Evolutionary conservation across 202 grass and related monocot species (phyloP).

Genomic region (Sporobolus alterniflorus): DNA sequence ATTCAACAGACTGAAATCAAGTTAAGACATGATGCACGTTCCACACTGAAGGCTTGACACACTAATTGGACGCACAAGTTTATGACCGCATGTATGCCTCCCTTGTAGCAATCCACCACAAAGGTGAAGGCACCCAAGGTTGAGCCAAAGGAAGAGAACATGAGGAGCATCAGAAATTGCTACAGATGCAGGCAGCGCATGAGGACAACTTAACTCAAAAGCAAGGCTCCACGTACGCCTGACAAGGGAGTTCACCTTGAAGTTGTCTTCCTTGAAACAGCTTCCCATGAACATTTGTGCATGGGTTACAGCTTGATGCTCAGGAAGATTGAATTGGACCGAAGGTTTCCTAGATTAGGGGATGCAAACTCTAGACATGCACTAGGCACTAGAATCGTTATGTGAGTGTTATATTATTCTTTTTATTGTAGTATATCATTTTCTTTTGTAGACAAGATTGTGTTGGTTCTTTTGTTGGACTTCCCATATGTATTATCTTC

Average conservation of each 20-base stretch:
- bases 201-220: constrained; percentile 47
- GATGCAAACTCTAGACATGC: not conserved
- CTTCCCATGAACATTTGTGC: constrained; percentile 6
- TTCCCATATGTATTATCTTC: too few species aligned
- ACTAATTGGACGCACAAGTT: too few species aligned
- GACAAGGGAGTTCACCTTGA: not conserved
- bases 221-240: constrained; percentile 15
- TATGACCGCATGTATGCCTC: too few species aligned
- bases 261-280: not conserved
- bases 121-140: constrained; percentile 69
- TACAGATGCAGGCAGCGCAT: constrained; percentile 55
- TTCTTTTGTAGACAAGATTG: constrained; percentile 23
- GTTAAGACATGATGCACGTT: too few species aligned
- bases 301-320: not conserved
- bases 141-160: constrained; percentile 61
- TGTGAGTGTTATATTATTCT: constrained; percentile 7
- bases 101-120: constrained; percentile 85
- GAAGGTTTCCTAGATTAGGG: not conserved
- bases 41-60: too few species aligned
- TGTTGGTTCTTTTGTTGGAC: too few species aligned
- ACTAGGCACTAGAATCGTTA: not conserved
- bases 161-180: constrained; percentile 75
- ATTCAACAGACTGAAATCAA: too few species aligned
- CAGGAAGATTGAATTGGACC: constrained; percentile 4
- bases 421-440: constrained; percentile 27